Evolutionary conservation across 805 yeast species (phyloP).

Genomic region (Barnettozyma vustinii): DNA sequence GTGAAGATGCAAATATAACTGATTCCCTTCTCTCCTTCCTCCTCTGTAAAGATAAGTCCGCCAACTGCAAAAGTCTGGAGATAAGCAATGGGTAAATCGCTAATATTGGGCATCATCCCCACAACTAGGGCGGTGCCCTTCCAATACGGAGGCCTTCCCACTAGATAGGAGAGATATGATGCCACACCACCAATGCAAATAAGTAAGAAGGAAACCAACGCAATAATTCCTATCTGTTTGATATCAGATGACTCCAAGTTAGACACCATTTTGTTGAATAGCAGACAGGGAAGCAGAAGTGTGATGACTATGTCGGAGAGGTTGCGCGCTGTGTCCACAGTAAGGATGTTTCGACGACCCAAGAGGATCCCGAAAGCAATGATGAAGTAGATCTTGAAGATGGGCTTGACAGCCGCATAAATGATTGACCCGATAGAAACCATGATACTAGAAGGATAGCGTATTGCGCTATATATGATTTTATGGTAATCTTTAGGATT

Average conservation of each 20-base stretch:
- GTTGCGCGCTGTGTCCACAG: constrained; percentile 58
- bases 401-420: constrained; percentile 67
- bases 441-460: neutral
- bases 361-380: constrained; percentile 60
- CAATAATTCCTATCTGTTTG: constrained; percentile 62
- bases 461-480: neutral
- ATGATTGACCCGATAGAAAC: constrained; percentile 27
- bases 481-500: neutral
- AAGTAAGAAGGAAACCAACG: constrained; percentile 44
- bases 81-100: constrained; percentile 76
- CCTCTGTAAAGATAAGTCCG: constrained; percentile 40
- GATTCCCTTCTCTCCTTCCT: constrained; percentile 67
- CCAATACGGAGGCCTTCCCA: constrained; percentile 53
- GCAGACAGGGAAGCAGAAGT: constrained; percentile 59
- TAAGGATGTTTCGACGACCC: constrained; percentile 52
- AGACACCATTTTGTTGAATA: constrained; percentile 56
- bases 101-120: constrained; percentile 68
- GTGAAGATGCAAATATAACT: constrained; percentile 79
- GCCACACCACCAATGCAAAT: constrained; percentile 44
- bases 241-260: constrained; percentile 60
- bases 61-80: constrained; percentile 54
- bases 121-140: constrained; percentile 65
- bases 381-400: constrained; percentile 67
- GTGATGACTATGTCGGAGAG: constrained; percentile 60
- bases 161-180: constrained; percentile 27